Evolutionary conservation across 345 rosid species (phyloP).

Genomic region (Eucalyptus lansdowneana): DNA sequence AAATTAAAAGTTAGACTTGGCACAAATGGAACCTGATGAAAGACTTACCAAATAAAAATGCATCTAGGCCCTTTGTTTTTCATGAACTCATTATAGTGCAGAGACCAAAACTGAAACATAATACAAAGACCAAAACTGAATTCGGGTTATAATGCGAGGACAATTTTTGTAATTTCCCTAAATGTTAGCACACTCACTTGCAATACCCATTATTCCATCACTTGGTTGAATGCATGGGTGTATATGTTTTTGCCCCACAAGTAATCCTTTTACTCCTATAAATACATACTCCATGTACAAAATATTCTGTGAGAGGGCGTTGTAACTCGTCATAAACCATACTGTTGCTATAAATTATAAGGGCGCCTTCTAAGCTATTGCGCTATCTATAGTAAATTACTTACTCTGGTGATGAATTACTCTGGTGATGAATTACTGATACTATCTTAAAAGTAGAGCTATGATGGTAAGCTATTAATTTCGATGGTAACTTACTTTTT

Average conservation of each 20-base stretch:
- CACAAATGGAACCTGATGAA: neutral
- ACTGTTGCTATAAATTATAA: neutral
- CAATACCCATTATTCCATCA: neutral
- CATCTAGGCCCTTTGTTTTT: constrained; percentile 17
- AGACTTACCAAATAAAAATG: constrained; percentile 5
- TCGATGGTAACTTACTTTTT: neutral
- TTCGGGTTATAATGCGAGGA: neutral
- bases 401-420: neutral
- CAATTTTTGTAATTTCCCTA: neutral
- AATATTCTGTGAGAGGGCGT: neutral
- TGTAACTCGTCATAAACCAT: neutral
- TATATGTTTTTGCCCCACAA: neutral
- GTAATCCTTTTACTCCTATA: neutral
- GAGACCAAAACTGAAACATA: too few relatives aligned
- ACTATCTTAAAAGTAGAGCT: neutral
- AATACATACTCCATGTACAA: neutral
- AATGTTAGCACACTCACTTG: neutral
- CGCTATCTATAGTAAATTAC: neutral
- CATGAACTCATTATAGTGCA: constrained; percentile 8
- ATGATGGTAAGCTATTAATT: neutral
- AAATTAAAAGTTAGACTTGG: neutral
- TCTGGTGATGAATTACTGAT: neutral
- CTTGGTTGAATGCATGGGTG: neutral
- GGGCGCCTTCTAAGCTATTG: neutral
- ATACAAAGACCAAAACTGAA: too few relatives aligned